Conservation (phyloP, 208 protist genomes). For the Naegleria lovaniensis region DNA sequence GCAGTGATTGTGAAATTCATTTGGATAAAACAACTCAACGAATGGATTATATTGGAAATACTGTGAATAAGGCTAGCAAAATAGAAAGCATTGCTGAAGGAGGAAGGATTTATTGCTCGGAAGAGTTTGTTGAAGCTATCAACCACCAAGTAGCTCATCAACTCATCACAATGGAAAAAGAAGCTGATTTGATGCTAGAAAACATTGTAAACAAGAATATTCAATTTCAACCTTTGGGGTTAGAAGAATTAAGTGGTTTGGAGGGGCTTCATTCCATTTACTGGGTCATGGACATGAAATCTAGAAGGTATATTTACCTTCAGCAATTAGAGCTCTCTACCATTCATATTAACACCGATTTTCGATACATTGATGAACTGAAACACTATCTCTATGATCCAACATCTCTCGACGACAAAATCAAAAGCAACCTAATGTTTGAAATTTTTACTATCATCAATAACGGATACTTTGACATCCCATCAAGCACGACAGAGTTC, state of each 20-base stretch:
- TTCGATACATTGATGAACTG: not conserved
- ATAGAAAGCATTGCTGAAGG: not conserved
- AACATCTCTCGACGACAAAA: not conserved
- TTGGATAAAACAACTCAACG: not conserved
- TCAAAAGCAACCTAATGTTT: not conserved
- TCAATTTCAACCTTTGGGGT: not conserved
- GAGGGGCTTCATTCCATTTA: not conserved
- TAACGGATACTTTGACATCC: not conserved
- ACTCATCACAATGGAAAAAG: no score
- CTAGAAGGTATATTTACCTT: not conserved
- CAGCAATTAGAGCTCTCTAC: not conserved
- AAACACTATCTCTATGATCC: not conserved
- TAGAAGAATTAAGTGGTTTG: not conserved
- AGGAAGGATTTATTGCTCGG: not conserved
- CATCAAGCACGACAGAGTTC: not conserved
- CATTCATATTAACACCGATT: not conserved
- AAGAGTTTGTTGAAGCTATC: not conserved
- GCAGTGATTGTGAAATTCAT: not conserved
- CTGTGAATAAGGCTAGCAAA: not conserved
- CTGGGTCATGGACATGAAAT: not conserved
- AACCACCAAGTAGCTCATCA: not conserved
- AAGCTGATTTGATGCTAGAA: not conserved
- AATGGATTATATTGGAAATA: conserved; percentile 13
- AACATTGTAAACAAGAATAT: not conserved
- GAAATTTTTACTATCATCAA: not conserved